phyloP scores from a whole-genome alignment of 1,139 yeast genomes.

The Yamadazyma conglobata region DNA sequence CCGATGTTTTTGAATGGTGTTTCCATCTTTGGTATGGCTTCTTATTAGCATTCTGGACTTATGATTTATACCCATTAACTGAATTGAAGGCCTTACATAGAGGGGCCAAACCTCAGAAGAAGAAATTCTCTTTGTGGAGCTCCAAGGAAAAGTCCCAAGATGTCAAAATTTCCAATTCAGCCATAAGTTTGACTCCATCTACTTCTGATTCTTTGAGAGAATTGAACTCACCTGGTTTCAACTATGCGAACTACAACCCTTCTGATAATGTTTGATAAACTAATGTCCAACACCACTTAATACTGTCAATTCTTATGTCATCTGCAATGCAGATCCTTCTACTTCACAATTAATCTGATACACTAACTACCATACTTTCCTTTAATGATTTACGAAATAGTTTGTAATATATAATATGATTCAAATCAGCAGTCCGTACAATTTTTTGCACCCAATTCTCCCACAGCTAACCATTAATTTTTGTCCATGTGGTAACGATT shows the following conservation, averaged over 20 bases:
- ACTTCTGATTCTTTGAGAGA: slow-evolving; percentile 12
- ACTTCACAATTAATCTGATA: too few relatives aligned
- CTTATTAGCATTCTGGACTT: slow-evolving; percentile 34
- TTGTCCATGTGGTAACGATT: too few relatives aligned
- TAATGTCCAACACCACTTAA: too few relatives aligned
- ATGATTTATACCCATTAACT: slow-evolving; percentile 35
- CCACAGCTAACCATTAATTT: too few relatives aligned
- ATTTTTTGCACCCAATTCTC: too few relatives aligned
- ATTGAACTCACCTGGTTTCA: slow-evolving; percentile 15
- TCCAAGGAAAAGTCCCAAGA: slow-evolving; percentile 9
- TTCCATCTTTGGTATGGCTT: slow-evolving; percentile 39
- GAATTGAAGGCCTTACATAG: slow-evolving; percentile 19
- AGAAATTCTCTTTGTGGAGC: slow-evolving; percentile 11
- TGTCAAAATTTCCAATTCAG: slow-evolving; percentile 10
- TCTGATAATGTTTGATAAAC: slow-evolving; percentile 4
- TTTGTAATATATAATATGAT: too few relatives aligned
- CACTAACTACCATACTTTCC: slow-evolving; percentile 1
- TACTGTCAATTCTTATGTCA: too few relatives aligned
- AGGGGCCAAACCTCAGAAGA: slow-evolving; percentile 5
- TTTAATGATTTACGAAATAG: slow-evolving; percentile 3
- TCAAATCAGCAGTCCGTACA: too few relatives aligned
- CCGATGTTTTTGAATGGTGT: slow-evolving; percentile 33
- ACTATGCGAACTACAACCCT: slow-evolving; percentile 13
- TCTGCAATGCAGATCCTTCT: not conserved
- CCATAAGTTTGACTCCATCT: slow-evolving; percentile 13